Conservation (phyloP, 768 basidiomycete genomes). For the Calocybe gangraenosa region DNA sequence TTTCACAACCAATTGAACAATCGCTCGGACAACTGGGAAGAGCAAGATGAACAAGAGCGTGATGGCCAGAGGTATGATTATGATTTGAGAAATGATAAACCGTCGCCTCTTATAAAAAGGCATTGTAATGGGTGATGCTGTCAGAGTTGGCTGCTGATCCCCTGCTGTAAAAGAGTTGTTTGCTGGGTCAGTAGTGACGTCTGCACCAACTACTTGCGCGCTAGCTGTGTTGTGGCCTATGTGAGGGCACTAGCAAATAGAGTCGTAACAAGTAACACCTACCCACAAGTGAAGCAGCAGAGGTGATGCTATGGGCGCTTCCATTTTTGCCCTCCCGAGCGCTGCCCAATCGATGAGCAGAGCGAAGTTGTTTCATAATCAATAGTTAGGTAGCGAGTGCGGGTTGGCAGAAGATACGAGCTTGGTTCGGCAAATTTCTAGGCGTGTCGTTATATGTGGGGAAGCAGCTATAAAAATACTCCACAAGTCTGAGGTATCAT, state of each 20-base stretch:
- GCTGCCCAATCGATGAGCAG: constrained; percentile 33
- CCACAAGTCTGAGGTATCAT: no score
- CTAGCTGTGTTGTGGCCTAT: constrained; percentile 21
- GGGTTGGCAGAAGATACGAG: no score
- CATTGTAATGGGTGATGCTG: constrained; percentile 16
- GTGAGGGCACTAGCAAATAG: not conserved
- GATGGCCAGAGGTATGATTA: constrained; percentile 50
- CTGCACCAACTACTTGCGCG: constrained; percentile 25
- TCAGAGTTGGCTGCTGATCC: constrained; percentile 15
- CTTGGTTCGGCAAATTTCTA: no score
- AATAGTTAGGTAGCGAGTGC: not conserved
- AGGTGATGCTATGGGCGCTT: constrained; percentile 27
- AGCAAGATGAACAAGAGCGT: constrained; percentile 63
- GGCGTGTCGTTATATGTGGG: no score
- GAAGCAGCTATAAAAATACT: no score
- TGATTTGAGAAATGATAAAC: constrained; percentile 57
- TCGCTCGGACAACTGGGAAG: constrained; percentile 65
- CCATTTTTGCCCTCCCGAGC: constrained; percentile 25
- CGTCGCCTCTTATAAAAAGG: constrained; percentile 60
- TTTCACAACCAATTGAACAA: constrained; percentile 62
- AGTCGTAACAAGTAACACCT: not conserved
- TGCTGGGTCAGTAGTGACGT: constrained; percentile 11
- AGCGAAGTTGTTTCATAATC: constrained; percentile 30
- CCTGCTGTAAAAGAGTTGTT: constrained; percentile 11
- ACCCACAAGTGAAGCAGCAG: constrained; percentile 33